Evolutionary conservation across 2,329 filamentous ascomycete species (phyloP).

Genomic region (Thelonectria rubi): DNA sequence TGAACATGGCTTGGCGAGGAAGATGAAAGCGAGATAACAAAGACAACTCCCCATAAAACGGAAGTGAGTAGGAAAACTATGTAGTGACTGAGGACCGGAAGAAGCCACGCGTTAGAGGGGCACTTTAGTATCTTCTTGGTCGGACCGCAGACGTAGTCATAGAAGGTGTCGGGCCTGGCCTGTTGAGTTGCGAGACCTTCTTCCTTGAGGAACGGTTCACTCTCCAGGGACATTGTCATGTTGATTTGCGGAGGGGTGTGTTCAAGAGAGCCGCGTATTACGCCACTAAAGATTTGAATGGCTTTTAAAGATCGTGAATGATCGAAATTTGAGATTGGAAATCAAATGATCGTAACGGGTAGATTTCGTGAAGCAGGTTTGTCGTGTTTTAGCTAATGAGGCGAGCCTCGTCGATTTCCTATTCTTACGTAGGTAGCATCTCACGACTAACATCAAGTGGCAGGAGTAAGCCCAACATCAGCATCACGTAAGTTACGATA

Average conservation of each 20-base stretch:
- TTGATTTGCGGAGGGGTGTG: background rate
- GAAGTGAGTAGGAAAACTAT: background rate
- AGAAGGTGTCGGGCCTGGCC: background rate
- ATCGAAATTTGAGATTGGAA: no score
- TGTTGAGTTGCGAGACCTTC: background rate
- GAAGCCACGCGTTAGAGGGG: background rate
- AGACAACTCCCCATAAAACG: background rate
- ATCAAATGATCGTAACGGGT: no score
- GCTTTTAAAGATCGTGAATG: no score
- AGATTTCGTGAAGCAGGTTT: no score
- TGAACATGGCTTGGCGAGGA: background rate
- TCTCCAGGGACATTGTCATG: background rate
- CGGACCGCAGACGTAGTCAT: background rate
- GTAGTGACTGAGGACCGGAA: background rate
- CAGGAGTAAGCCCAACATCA: no score
- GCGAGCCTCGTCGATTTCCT: no score
- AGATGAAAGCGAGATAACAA: background rate
- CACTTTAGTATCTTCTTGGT: background rate
- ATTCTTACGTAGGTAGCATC: no score
- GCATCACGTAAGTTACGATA: no score
- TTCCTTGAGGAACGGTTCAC: background rate
- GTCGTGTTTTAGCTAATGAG: no score
- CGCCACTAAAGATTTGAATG: no score
- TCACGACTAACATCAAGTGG: no score
- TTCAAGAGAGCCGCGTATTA: no score